A percentile compares a stretch with the other conserved stretches of the same genome.
phyloP scores from a whole-genome alignment of 1,284 basidiomycete species.

The Irpex lacteus region DNA sequence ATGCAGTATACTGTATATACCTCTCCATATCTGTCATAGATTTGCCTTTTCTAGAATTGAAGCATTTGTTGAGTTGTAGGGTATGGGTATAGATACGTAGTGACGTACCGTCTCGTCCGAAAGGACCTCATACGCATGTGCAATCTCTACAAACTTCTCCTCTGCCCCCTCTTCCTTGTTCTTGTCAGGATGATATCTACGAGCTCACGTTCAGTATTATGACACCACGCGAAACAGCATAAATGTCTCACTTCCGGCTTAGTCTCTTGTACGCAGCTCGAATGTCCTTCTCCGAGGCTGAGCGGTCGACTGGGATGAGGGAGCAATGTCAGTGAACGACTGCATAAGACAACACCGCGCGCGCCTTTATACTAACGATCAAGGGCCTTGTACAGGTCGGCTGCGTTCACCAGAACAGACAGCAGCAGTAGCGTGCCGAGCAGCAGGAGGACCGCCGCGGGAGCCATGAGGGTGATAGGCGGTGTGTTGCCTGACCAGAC shows the following conservation, averaged over 20 bases:
- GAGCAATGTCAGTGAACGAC: slow-evolving; percentile 26
- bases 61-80: too few species aligned
- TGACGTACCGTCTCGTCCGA: slow-evolving; percentile 71
- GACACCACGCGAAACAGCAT: neutral
- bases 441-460: slow-evolving; percentile 24
- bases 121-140: slow-evolving; percentile 91
- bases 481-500: slow-evolving; percentile 7
- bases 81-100: neutral
- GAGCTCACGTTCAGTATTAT: too few species aligned
- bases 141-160: slow-evolving; percentile 85
- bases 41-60: slow-evolving; percentile 70
- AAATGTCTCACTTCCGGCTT: slow-evolving; percentile 62
- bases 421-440: slow-evolving; percentile 40
- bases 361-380: slow-evolving; percentile 57
- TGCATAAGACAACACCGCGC: slow-evolving; percentile 23
- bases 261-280: slow-evolving; percentile 89
- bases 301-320: slow-evolving; percentile 58
- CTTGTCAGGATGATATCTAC: slow-evolving; percentile 82
- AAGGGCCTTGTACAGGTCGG: slow-evolving; percentile 74
- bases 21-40: slow-evolving; percentile 92
- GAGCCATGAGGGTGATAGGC: slow-evolving; percentile 17
- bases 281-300: slow-evolving; percentile 85
- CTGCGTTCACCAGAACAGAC: slow-evolving; percentile 49
- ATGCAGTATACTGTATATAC: slow-evolving; percentile 34
- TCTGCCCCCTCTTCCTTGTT: slow-evolving; percentile 84